These are phyloP conservation scores for Cruciata laevipes DNA, from an alignment of 257 asterid genomes.

Conservation along the genomic window DNA sequence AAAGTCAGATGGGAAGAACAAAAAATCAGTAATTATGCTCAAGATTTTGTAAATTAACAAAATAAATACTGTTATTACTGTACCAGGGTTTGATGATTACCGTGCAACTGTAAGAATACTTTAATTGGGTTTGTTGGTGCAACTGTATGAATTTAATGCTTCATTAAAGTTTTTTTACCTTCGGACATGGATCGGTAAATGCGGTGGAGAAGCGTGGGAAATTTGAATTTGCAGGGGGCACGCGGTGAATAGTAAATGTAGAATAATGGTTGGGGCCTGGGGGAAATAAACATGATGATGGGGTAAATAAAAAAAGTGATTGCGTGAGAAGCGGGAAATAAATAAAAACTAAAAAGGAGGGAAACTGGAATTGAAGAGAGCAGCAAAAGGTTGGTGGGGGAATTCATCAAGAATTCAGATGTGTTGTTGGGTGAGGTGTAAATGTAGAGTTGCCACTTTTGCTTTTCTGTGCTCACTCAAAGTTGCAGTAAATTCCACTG, in stretches of 20 bases:
- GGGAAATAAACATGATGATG: neutral
- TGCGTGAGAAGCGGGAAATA: neutral
- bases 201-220: neutral
- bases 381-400: slow-evolving; percentile 28
- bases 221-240: neutral
- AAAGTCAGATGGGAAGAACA: too few relatives aligned
- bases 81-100: neutral
- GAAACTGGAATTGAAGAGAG: slow-evolving; percentile 4
- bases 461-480: slow-evolving; percentile 12
- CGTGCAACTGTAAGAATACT: neutral
- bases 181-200: neutral
- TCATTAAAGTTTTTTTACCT: neutral
- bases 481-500: neutral
- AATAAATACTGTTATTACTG: too few relatives aligned
- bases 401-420: neutral
- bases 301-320: neutral
- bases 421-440: slow-evolving; percentile 11
- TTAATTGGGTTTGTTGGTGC: neutral
- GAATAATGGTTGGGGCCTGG: neutral
- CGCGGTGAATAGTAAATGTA: neutral
- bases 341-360: neutral
- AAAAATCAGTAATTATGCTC: too few relatives aligned
- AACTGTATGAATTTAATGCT: neutral
- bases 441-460: slow-evolving; percentile 13
- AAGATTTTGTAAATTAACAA: too few relatives aligned